Base-by-base conservation (phyloP, 176 grass and related monocot species). In the Elaeis guineensis region DNA sequence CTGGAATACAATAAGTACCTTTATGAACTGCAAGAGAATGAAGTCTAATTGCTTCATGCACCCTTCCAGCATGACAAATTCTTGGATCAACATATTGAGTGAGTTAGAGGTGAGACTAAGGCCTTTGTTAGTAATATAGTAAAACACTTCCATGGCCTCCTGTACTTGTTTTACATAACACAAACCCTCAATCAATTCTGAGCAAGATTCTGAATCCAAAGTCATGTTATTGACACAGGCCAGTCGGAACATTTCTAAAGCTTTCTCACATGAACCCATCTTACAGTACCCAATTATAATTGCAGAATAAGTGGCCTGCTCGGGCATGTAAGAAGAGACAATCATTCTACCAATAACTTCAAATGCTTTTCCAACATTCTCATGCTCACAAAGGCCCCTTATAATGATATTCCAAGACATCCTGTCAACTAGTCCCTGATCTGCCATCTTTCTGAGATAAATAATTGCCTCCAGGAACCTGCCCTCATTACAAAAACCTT, bases 331-430 rank as follows among this genome's bases (percentile, higher is more conserved):
- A 25, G 79, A 87, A 70, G 79, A 83, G 61, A 79, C 62, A 32
- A 65, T 59, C 85, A 88, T 88, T 73, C 72, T 83, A 57, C 70
- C 71, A 53, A 87, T 75, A 52, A 87, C 57, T 64, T 87, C 75
- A 49, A 59, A 78, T 64, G 75, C 84, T 71, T 75, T 64, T 64
- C 28, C 63, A 25, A 82, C 77, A 22, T 75, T 66, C 54, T 75
- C 79, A 67, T 68, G 6, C 18, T 64, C 49, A 52, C 84, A 87
- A 54, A 79, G 67, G 9, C 53, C 68, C 69, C 39, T 24, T 58
- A 83, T 64, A 72, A 76, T 19, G 19, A 79, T 76, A 62, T 73
- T 83, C 79, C 85, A 88, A 49, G 85, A 88, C 1, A 16, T 8
- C 62, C 29, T 57, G 69, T 88, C 23, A 56, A 44, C 70, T 11